A percentile compares a stretch with the other conserved stretches of the same genome.
These are phyloP conservation scores for Populus tomentosa DNA, from an alignment of 441 rosid species.

Conservation along the genomic window DNA sequence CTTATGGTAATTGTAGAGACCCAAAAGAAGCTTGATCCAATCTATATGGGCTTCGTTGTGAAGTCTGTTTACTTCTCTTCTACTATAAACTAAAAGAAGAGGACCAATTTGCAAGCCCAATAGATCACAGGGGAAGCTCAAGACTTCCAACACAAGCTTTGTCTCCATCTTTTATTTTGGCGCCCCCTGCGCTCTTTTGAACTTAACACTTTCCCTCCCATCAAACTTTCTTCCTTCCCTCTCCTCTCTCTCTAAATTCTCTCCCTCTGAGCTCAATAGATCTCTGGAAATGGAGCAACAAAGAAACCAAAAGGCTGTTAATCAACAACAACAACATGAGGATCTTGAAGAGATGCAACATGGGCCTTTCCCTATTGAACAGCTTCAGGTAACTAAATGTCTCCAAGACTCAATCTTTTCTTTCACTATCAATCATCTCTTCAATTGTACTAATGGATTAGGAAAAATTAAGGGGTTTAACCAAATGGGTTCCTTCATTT, in stretches of 20 bases:
- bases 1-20: neutral
- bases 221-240: neutral
- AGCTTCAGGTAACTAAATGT: slow-evolving; percentile 66
- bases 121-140: neutral
- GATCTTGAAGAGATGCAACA: slow-evolving; percentile 61
- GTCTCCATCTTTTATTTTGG: slow-evolving; percentile 2
- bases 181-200: slow-evolving; percentile 24
- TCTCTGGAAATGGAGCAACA: slow-evolving; percentile 50
- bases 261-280: slow-evolving; percentile 2
- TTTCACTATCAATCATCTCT: neutral
- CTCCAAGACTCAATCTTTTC: neutral
- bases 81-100: too few species aligned
- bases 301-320: slow-evolving; percentile 38
- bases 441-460: neutral
- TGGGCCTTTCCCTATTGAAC: slow-evolving; percentile 86
- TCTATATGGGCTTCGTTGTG: neutral
- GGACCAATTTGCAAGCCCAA: neutral
- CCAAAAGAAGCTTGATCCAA: neutral
- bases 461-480: neutral
- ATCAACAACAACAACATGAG: slow-evolving; percentile 32
- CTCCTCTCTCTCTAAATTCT: neutral
- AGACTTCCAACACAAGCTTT: slow-evolving; percentile 33
- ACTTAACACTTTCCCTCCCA: slow-evolving; percentile 16
- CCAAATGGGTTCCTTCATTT: slow-evolving; percentile 25
- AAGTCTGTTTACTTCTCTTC: neutral